Evolutionary conservation across 768 basidiomycete species (phyloP).

Genomic region (Tulasnella sp.): DNA sequence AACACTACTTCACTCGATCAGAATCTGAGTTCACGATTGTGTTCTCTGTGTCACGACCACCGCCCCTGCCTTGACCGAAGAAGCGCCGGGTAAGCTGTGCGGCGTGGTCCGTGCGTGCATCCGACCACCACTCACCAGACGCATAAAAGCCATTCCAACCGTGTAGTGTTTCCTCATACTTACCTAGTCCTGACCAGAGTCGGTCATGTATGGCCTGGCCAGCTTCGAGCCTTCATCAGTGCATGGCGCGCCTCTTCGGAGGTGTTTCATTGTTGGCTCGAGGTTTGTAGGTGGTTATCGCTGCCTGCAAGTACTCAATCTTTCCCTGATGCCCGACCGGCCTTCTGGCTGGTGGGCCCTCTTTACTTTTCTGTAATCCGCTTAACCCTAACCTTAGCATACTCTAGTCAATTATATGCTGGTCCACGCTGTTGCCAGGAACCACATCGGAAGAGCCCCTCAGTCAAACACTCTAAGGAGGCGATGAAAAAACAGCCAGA

Average conservation of each 20-base stretch:
- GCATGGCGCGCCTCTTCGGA: slow-evolving; percentile 1
- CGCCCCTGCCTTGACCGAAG: too few species aligned
- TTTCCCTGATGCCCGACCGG: slow-evolving; percentile 18
- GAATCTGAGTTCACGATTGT: too few species aligned
- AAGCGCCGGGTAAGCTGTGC: too few species aligned
- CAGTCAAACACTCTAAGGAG: too few species aligned
- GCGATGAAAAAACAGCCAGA: too few species aligned
- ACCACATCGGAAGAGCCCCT: too few species aligned
- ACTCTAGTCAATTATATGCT: too few species aligned
- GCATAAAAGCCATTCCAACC: neutral
- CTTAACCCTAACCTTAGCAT: slow-evolving; percentile 15
- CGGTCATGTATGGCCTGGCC: slow-evolving; percentile 8
- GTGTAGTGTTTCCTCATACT: neutral
- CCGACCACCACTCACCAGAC: too few species aligned
- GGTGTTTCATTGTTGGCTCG: slow-evolving; percentile 7
- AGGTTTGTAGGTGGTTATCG: slow-evolving; percentile 9
- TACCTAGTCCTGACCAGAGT: slow-evolving; percentile 13
- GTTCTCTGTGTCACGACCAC: too few species aligned
- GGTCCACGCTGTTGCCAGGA: too few species aligned
- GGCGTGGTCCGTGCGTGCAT: too few species aligned
- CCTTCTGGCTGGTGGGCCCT: slow-evolving; percentile 14
- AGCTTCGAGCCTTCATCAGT: slow-evolving; percentile 9
- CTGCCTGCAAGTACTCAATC: slow-evolving; percentile 15
- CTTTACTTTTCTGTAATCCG: neutral
- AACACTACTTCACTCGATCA: too few species aligned